Conservation (phyloP, 2,329 filamentous ascomycete species). For the Cryphonectria radicalis region DNA sequence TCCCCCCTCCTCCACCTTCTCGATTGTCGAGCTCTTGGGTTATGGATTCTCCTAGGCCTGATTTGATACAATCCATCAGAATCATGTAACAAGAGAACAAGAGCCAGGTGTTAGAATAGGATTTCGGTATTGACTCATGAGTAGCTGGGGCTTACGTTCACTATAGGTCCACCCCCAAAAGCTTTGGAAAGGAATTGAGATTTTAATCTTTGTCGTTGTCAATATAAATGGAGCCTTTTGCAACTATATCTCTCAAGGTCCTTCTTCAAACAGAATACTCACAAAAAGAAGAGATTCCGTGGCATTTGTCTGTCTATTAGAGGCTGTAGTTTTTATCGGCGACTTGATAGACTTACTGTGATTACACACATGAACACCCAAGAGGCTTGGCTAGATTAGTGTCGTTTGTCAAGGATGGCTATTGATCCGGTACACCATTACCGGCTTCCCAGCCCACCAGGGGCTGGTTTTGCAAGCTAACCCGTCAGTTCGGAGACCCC, state of each 20-base stretch:
- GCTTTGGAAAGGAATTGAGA: no score
- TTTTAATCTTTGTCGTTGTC: background rate
- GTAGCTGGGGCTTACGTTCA: background rate
- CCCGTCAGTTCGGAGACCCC: no score
- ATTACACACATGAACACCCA: no score
- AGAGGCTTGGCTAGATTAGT: background rate
- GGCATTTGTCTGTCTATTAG: background rate
- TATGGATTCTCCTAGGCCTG: background rate
- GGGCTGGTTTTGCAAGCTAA: no score
- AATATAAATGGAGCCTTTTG: background rate
- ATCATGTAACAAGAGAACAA: background rate
- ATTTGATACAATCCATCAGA: no score
- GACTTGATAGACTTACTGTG: background rate
- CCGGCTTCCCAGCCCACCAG: background rate
- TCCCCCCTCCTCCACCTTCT: no score
- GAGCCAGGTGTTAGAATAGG: background rate
- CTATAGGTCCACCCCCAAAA: background rate
- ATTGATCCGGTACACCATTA: background rate
- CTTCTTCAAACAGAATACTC: background rate
- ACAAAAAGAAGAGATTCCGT: background rate
- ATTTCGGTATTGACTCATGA: background rate
- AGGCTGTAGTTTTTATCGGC: background rate
- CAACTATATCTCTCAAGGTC: background rate
- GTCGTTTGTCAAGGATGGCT: background rate
- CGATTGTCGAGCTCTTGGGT: background rate